A percentile compares a stretch with the other conserved stretches of the same genome.
Evolutionary conservation across 192 early-diverging fungal species (phyloP).

Genomic region (Spizellomyces sp.): DNA sequence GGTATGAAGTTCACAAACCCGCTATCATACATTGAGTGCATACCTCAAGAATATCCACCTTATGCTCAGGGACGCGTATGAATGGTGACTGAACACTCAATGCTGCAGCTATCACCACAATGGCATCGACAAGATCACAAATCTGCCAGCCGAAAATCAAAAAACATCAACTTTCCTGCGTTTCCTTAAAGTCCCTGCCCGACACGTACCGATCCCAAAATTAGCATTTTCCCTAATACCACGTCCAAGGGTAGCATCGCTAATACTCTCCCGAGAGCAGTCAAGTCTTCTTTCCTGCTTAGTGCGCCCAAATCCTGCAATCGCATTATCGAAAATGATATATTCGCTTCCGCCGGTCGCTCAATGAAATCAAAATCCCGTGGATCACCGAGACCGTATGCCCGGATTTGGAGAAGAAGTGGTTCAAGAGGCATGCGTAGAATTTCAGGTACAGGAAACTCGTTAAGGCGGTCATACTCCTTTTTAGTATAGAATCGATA

Average conservation of each 20-base stretch:
- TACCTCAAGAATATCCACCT: slow-evolving; percentile 57
- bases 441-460: slow-evolving; percentile 71
- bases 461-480: slow-evolving; percentile 63
- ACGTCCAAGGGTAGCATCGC: slow-evolving; percentile 64
- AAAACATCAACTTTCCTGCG: not conserved
- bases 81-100: slow-evolving; percentile 72
- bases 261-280: slow-evolving; percentile 56
- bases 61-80: slow-evolving; percentile 47
- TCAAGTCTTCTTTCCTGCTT: slow-evolving; percentile 42
- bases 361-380: slow-evolving; percentile 66
- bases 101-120: slow-evolving; percentile 60
- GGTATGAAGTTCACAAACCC: slow-evolving; percentile 20
- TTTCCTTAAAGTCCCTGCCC: slow-evolving; percentile 5
- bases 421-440: slow-evolving; percentile 63
- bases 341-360: slow-evolving; percentile 41
- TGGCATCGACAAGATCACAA: slow-evolving; percentile 53
- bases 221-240: slow-evolving; percentile 68
- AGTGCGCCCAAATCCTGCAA: slow-evolving; percentile 56
- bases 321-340: slow-evolving; percentile 47
- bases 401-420: slow-evolving; percentile 59
- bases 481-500: slow-evolving; percentile 62
- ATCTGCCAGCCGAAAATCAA: slow-evolving; percentile 21
- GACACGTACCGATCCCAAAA: slow-evolving; percentile 48
- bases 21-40: not conserved
- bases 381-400: slow-evolving; percentile 65